Conservation (phyloP, 345 rosid species). For the Brassica juncea region DNA sequence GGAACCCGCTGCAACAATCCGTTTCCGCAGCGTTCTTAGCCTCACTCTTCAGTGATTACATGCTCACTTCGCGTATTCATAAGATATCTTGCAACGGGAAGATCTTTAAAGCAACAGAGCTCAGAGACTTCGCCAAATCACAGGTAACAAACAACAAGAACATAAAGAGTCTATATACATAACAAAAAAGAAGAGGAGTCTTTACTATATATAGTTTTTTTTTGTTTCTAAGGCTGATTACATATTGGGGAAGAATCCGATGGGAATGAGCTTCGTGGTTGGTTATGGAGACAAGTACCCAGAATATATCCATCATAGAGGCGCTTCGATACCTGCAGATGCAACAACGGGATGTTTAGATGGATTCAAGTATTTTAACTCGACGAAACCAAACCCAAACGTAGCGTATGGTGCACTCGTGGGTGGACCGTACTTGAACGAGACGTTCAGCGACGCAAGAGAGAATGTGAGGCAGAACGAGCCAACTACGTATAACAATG, state of each 20-base stretch:
- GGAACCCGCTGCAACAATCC: slow-evolving; percentile 91
- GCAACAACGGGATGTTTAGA: slow-evolving; percentile 69
- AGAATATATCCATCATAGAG: slow-evolving; percentile 83
- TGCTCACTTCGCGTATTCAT: slow-evolving; percentile 77
- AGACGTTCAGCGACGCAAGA: slow-evolving; percentile 67
- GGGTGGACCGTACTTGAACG: slow-evolving; percentile 90
- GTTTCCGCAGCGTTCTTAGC: slow-evolving; percentile 93
- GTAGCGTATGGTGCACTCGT: slow-evolving; percentile 81
- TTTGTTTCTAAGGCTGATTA: slow-evolving; percentile 76
- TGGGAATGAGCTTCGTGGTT: slow-evolving; percentile 80
- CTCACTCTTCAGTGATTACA: slow-evolving; percentile 83
- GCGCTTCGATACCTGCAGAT: slow-evolving; percentile 86
- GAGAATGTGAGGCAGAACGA: slow-evolving; percentile 83
- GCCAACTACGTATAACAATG: slow-evolving; percentile 89
- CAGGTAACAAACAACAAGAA: slow-evolving; percentile 53
- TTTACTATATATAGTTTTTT: not conserved
- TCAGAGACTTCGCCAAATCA: slow-evolving; percentile 78
- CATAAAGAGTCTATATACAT: not conserved
- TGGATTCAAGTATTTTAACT: slow-evolving; percentile 74
- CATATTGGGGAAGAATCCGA: slow-evolving; percentile 77
- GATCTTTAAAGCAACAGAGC: slow-evolving; percentile 79
- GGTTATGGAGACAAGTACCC: slow-evolving; percentile 93
- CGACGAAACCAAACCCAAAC: slow-evolving; percentile 75
- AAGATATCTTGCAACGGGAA: slow-evolving; percentile 63
- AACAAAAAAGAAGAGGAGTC: not conserved